A percentile compares a stretch with the other conserved stretches of the same genome.
Evolutionary conservation across 768 basidiomycete genomes (phyloP).

Genomic region (Podaxis carcinomalis): DNA sequence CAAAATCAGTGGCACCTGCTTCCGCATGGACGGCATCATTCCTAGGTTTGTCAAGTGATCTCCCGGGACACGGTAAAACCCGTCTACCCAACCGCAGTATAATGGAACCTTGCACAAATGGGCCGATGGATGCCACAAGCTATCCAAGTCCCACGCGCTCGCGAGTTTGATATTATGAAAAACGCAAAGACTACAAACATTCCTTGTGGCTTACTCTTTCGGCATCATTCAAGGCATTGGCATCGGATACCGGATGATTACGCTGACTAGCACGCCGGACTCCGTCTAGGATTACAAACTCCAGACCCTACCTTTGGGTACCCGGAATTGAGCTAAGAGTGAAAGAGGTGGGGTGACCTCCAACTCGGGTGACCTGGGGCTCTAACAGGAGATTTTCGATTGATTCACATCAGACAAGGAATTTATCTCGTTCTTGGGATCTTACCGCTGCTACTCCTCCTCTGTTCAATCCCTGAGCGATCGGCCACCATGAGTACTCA

Average conservation of each 20-base stretch:
- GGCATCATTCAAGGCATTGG: background rate
- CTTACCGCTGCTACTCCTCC: background rate
- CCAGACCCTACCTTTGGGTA: background rate
- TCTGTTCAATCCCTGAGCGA: background rate
- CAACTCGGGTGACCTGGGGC: background rate
- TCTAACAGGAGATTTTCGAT: background rate
- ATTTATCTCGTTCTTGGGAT: background rate
- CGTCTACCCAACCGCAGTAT: background rate
- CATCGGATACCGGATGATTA: background rate
- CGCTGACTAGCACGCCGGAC: background rate
- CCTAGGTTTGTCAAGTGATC: background rate
- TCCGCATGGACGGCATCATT: slow-evolving; percentile 1
- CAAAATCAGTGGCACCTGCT: background rate
- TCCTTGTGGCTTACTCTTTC: background rate
- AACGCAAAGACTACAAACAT: background rate
- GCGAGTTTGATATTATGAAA: background rate
- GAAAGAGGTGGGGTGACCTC: background rate
- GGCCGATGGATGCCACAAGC: background rate
- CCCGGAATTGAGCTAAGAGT: background rate
- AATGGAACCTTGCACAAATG: background rate
- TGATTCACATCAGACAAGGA: background rate
- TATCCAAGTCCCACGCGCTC: background rate
- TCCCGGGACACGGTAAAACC: background rate
- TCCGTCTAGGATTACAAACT: background rate
- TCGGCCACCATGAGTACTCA: background rate